Evolutionary conservation across 2,329 filamentous ascomycete species (phyloP).

Genomic region (Aspergillus uvarum): DNA sequence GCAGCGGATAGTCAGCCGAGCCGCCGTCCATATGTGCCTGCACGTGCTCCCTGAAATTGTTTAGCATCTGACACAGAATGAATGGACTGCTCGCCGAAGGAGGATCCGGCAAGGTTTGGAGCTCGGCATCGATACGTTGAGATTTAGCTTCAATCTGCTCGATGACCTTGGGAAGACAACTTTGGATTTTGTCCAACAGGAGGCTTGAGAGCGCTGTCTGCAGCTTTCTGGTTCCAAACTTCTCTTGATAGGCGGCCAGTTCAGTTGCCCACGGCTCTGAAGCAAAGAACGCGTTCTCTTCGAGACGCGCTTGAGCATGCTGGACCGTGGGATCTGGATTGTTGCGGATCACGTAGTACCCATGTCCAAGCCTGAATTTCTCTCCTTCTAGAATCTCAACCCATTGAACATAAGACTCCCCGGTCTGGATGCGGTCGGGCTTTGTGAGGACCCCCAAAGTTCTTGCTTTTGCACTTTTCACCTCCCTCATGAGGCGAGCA

Average conservation of each 20-base stretch:
- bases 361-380: constrained; percentile 65
- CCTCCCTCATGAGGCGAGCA: constrained; percentile 60
- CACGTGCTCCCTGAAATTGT: constrained; percentile 57
- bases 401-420: constrained; percentile 59
- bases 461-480: constrained; percentile 54
- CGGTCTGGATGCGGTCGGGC: constrained; percentile 66
- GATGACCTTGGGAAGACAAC: constrained; percentile 36
- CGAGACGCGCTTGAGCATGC: constrained; percentile 48
- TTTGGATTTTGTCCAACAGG: constrained; percentile 50
- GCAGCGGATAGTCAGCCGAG: constrained; percentile 40
- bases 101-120: constrained; percentile 64
- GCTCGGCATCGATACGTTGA: constrained; percentile 52
- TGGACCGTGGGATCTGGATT: constrained; percentile 46
- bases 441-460: constrained; percentile 81
- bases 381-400: constrained; percentile 61
- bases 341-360: constrained; percentile 73
- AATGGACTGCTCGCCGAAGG: constrained; percentile 64
- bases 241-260: constrained; percentile 40
- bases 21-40: constrained; percentile 56
- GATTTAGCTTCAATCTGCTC: constrained; percentile 51
- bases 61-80: constrained; percentile 61
- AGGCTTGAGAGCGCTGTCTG: constrained; percentile 50
- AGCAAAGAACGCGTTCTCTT: constrained; percentile 55
- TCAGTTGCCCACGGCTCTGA: constrained; percentile 47
- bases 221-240: constrained; percentile 55